Evolutionary conservation across 2,329 filamentous ascomycete species (phyloP).

Genomic region (Hypoxylon sp.): DNA sequence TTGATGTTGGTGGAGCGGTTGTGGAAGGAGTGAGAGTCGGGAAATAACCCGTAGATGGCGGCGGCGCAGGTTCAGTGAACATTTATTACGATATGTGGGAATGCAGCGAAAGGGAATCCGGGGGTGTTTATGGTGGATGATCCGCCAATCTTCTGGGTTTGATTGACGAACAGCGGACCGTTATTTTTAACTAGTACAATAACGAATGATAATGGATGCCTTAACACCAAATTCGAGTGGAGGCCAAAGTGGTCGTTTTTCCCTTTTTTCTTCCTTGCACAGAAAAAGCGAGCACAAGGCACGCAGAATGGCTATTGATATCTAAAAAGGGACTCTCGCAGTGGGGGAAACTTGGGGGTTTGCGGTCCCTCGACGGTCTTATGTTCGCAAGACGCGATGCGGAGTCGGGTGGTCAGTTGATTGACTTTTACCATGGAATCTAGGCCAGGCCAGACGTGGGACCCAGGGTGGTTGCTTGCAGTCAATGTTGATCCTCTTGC

Average conservation of each 20-base stretch:
- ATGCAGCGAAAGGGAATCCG: slow-evolving; percentile 27
- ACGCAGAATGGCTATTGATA: slow-evolving; percentile 33
- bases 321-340: slow-evolving; percentile 28
- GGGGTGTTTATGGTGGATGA: slow-evolving; percentile 29
- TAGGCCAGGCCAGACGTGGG: slow-evolving; percentile 37
- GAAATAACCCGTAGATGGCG: slow-evolving; percentile 51
- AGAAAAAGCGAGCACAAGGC: slow-evolving; percentile 15
- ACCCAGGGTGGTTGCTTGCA: slow-evolving; percentile 38
- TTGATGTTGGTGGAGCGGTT: slow-evolving; percentile 41
- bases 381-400: slow-evolving; percentile 38
- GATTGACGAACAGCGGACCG: slow-evolving; percentile 34
- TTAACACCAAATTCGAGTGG: slow-evolving; percentile 33
- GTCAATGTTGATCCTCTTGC: slow-evolving; percentile 30
- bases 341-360: slow-evolving; percentile 26
- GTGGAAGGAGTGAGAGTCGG: slow-evolving; percentile 50
- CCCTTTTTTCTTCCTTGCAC: slow-evolving; percentile 16
- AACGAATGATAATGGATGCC: slow-evolving; percentile 38
- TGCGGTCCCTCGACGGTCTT: slow-evolving; percentile 26
- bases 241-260: slow-evolving; percentile 19
- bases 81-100: slow-evolving; percentile 48
- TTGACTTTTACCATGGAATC: slow-evolving; percentile 33
- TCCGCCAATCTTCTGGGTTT: slow-evolving; percentile 29
- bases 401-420: slow-evolving; percentile 45
- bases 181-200: slow-evolving; percentile 31
- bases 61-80: slow-evolving; percentile 51